Evolutionary conservation across 768 basidiomycete species (phyloP), one percentile per base, ranked within the genome.

Genomic region (Boletus insuetus): DNA sequence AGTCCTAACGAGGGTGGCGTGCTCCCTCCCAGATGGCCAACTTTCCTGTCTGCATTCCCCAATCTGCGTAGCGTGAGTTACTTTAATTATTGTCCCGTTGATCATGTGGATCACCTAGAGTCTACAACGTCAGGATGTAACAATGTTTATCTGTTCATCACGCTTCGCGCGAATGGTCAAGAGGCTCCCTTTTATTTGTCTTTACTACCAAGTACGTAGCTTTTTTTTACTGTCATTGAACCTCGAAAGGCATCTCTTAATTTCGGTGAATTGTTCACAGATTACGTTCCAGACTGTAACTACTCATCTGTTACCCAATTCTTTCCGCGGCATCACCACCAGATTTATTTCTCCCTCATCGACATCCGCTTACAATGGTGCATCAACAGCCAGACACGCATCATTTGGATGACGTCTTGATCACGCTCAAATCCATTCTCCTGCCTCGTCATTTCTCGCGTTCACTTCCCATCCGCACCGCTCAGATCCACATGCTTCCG

Each of bases 371-470:
- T 35, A 14, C 14, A 7, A 14, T 35, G 12, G 34, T 35, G 14
- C 68, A 72, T 59, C 68, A 2, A 29, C 29, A 62, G 61, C 58
- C 52, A 71, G 63, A 71, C 50, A 37, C 51, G 29, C 54, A 59
- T 41, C 53, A 59, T 54, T 52, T 20, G 46, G 52, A 59, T 54
- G 60, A 67, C 46, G 32, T 40, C 56, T 53, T 55, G 22, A 42
- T 44, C 74, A 75, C 1, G 67, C 60, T n/a, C 82, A 86, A 2
- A 70, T 85, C 14, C 87, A 82, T 63, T 74, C 84, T 4, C 73
- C 87, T 19, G 84, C 84, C 84, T 13, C 69, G 76, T 35, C 83
- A 87, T 11, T 91, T 24, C 74, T 90, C 14, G 86, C 84, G 5
- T 88, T 80, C 59, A 77, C 81, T 10, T 71, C 74, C n/a, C 72